Evolutionary conservation across 495 filamentous ascomycete genomes (phyloP), one percentile per base, ranked within the genome.

Genomic region (Amphirosellinia nigrospora): DNA sequence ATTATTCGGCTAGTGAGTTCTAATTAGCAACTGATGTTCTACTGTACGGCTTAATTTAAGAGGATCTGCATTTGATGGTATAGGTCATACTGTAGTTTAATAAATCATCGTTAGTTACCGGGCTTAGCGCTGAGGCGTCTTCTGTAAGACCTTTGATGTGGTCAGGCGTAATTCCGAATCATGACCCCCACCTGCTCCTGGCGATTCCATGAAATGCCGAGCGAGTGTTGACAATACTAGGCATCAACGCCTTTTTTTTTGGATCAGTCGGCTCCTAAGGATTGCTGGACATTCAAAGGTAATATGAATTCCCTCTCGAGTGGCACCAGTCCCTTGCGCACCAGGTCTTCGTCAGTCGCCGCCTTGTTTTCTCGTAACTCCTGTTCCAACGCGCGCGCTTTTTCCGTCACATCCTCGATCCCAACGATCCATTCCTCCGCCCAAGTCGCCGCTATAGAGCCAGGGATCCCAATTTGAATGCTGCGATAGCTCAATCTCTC

Each of bases 391-490:
- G 78, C 72, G 63, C 78, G 77, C 66, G 87, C 87, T 58, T 53
- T 76, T 23, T 82, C 85, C 28, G 88, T 90, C 4, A 90, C 86
- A 82, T 90, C 88, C 62, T 86, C 81, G 67, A 89, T 88, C 7
- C 70, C 72, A 13, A 85, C 80, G 72, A 89, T 85, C 78, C 84
- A 83, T 59, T 86, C 78, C 68, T 84, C 81, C 28, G 81, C 77
- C 83, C 84, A 89, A 67, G 72, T 70, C 70, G 70, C 75, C 15
- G 79, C 77, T 58, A 85, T 68, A 8, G 72, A 75, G 38, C 73
- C 76, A n/a, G 81, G 79, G 46, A 90, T 81, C 23, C 89, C 89
- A 71, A 90, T 84, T 80, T 91, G 89, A 55, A 91, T 85, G 71
- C 86, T 87, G 58, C 88, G 77, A 74, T 87, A 82, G 32, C 66